Evolutionary conservation across 2,329 filamentous ascomycete species (phyloP).

Genomic region (Ustilaginoidea virens): DNA sequence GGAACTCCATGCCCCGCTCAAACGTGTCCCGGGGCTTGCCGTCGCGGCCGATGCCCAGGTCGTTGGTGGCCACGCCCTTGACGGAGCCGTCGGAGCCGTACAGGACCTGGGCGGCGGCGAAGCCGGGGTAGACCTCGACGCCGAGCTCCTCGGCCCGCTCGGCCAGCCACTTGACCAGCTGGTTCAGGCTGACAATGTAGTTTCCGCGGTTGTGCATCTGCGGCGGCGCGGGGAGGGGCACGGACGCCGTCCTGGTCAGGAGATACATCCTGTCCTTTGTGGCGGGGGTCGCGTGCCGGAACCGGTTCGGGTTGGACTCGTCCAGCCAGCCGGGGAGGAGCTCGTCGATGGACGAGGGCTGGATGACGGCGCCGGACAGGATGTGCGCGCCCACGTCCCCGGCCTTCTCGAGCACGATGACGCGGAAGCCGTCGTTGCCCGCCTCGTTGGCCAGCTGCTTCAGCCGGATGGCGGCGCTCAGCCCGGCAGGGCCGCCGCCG

Average conservation of each 20-base stretch:
- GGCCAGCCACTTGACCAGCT: conserved; percentile 89
- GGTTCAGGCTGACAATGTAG: conserved; percentile 91
- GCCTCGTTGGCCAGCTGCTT: conserved; percentile 93
- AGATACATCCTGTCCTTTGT: conserved; percentile 83
- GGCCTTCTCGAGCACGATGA: conserved; percentile 86
- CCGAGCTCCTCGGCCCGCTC: conserved; percentile 93
- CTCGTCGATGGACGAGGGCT: conserved; percentile 77
- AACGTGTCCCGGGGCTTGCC: conserved; percentile 82
- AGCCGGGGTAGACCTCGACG: conserved; percentile 92
- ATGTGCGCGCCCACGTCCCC: conserved; percentile 92
- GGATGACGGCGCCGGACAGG: conserved; percentile 86
- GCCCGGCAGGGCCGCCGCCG: conserved; percentile 84
- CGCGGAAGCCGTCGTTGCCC: conserved; percentile 90
- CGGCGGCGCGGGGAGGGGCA: conserved; percentile 75
- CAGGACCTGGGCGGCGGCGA: conserved; percentile 83
- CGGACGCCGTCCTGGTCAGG: conserved; percentile 63
- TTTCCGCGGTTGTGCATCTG: conserved; percentile 99
- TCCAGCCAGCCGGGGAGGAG: conserved; percentile 87
- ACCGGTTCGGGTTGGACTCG: conserved; percentile 75
- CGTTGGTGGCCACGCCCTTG: conserved; percentile 88
- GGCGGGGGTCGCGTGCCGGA: conserved; percentile 75
- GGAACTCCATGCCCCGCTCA: conserved; percentile 96
- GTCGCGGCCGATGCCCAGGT: conserved; percentile 68
- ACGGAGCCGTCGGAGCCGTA: conserved; percentile 80
- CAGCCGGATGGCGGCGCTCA: conserved; percentile 82